Evolutionary conservation across 2,329 filamentous ascomycete species (phyloP).

Genomic region (Fusarium pilosicola): DNA sequence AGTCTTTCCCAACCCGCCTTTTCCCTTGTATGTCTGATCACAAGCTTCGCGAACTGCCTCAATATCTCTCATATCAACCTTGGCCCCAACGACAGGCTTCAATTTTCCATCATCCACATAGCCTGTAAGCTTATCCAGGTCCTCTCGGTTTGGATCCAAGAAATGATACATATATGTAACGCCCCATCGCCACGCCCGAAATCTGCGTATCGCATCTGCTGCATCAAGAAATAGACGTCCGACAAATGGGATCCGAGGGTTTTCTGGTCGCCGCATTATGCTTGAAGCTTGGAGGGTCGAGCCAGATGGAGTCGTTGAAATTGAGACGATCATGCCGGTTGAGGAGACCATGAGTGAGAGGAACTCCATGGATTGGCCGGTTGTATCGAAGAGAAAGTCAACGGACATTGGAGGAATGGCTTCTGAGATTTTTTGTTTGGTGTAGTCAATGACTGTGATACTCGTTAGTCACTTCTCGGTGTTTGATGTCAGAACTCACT

Average conservation of each 20-base stretch:
- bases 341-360: background rate
- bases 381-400: background rate
- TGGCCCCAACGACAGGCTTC: background rate
- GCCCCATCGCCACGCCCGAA: background rate
- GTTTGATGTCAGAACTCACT: fast-evolving
- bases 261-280: background rate
- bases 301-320: background rate
- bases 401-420: background rate
- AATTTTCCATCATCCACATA: background rate
- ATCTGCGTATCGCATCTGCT: background rate
- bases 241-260: background rate
- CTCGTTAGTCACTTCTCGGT: fast-evolving
- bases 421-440: fast-evolving
- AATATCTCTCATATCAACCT: background rate
- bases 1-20: background rate
- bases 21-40: fast-evolving
- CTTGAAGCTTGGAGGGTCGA: background rate
- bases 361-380: background rate
- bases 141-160: background rate
- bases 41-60: background rate
- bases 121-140: background rate
- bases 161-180: background rate
- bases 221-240: background rate
- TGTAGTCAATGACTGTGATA: background rate
- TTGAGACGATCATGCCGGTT: background rate